Evolutionary conservation across 225 moss, liverwort and hornwort genomes (phyloP).

Genomic region (Sphagnum tenellum): DNA sequence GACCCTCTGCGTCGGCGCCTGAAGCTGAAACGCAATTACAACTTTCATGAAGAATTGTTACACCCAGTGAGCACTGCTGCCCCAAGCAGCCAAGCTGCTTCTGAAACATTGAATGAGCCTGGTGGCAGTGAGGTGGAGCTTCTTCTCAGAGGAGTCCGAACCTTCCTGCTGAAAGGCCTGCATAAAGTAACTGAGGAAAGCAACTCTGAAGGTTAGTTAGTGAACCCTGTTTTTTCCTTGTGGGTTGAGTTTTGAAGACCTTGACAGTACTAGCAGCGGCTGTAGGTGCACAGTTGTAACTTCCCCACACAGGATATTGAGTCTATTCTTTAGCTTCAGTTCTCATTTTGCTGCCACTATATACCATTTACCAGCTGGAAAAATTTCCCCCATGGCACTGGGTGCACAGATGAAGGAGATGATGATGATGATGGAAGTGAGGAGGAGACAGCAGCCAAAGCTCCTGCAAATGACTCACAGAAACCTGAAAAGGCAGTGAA

Average conservation of each 20-base stretch:
- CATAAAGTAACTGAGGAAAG: constrained; percentile 20
- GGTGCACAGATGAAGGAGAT: constrained; percentile 6
- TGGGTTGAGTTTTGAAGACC: no score
- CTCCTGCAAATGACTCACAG: background rate
- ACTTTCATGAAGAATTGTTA: constrained; percentile 25
- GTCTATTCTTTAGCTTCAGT: no score
- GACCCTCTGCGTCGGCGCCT: constrained; percentile 29
- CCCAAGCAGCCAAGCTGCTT: background rate
- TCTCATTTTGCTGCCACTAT: no score
- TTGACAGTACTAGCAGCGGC: no score
- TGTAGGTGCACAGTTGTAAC: no score
- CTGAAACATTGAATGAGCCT: constrained; percentile 4
- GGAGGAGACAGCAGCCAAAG: constrained; percentile 2
- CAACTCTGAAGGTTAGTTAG: constrained; percentile 9
- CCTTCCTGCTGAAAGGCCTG: constrained; percentile 23
- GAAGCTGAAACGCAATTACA: constrained; percentile 31
- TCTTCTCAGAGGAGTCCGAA: constrained; percentile 19
- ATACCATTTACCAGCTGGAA: no score
- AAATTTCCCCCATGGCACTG: background rate
- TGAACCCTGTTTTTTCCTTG: no score
- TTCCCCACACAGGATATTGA: no score
- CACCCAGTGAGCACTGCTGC: constrained; percentile 7
- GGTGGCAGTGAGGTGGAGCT: constrained; percentile 9
- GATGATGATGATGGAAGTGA: constrained; percentile 4
- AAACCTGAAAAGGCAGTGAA: constrained; percentile 5